These are phyloP conservation scores for Nannochloropsis gaditana DNA, from an alignment of 108 stramenopile genomes.

Conservation along the genomic window DNA sequence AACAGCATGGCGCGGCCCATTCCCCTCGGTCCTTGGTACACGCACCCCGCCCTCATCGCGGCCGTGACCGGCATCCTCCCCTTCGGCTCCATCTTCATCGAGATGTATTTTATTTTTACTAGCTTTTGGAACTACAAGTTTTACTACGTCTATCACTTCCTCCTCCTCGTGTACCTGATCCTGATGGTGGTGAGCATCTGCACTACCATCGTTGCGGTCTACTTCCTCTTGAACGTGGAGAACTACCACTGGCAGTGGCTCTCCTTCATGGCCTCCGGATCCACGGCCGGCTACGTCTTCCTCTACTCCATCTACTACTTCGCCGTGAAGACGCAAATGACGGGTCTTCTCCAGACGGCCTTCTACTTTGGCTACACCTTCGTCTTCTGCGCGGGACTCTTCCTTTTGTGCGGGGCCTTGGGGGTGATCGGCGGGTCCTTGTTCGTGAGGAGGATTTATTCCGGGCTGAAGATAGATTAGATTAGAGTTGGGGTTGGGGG, in stretches of 20 bases:
- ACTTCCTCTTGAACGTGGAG: slow-evolving; percentile 91
- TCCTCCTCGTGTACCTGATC: slow-evolving; percentile 88
- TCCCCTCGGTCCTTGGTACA: slow-evolving; percentile 71
- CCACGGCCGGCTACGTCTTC: slow-evolving; percentile 89
- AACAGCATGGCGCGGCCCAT: slow-evolving; percentile 93
- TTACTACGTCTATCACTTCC: slow-evolving; percentile 97
- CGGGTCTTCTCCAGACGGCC: slow-evolving; percentile 80
- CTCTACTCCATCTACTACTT: slow-evolving; percentile 95
- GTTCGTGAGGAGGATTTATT: slow-evolving; percentile 54
- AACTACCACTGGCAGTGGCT: slow-evolving; percentile 99
- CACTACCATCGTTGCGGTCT: slow-evolving; percentile 92
- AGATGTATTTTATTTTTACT: slow-evolving; percentile 64
- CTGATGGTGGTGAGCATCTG: slow-evolving; percentile 87
- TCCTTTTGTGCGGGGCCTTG: slow-evolving; percentile 50
- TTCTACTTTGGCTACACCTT: slow-evolving; percentile 63
- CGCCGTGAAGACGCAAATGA: slow-evolving; percentile 91
- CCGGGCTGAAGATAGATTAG: slow-evolving; percentile 46
- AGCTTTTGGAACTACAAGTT: slow-evolving; percentile 78
- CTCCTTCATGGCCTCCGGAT: slow-evolving; percentile 77
- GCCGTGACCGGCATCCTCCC: slow-evolving; percentile 80
- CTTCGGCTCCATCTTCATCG: slow-evolving; percentile 95
- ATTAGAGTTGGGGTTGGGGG: too few species aligned
- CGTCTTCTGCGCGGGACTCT: slow-evolving; percentile 49
- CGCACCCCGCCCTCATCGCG: slow-evolving; percentile 73
- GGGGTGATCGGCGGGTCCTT: slow-evolving; percentile 50